A percentile compares a stretch with the other conserved stretches of the same genome.
Evolutionary conservation across 805 yeast species (phyloP).

Genomic region (Ascoidea tarda): DNA sequence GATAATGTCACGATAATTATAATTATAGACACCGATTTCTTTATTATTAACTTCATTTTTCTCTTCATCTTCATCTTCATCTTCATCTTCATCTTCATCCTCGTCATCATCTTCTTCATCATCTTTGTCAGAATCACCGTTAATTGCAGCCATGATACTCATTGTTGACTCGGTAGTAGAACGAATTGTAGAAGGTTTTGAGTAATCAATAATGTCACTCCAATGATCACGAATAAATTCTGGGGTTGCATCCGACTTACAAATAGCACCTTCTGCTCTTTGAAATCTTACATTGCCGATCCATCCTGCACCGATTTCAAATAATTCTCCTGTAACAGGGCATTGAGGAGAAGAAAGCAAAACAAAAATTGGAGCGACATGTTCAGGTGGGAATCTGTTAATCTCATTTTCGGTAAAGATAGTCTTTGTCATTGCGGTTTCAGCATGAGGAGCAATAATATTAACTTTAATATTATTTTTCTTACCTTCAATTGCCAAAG

Average conservation of each 20-base stretch:
- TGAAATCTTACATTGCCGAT: slow-evolving; percentile 91
- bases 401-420: slow-evolving; percentile 70
- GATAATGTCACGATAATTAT: slow-evolving; percentile 57
- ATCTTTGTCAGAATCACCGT: slow-evolving; percentile 21
- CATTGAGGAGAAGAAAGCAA: slow-evolving; percentile 63
- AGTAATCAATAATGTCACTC: slow-evolving; percentile 52
- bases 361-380: slow-evolving; percentile 83
- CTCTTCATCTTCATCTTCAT: slow-evolving; percentile 31
- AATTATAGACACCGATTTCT: slow-evolving; percentile 31
- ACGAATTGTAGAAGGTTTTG: slow-evolving; percentile 35
- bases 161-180: slow-evolving; percentile 65
- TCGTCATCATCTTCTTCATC: slow-evolving; percentile 23
- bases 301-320: slow-evolving; percentile 97
- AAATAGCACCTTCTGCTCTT: slow-evolving; percentile 74
- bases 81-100: slow-evolving; percentile 28
- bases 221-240: slow-evolving; percentile 64
- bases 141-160: slow-evolving; percentile 58
- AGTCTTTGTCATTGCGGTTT: slow-evolving; percentile 91
- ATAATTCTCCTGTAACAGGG: slow-evolving; percentile 66
- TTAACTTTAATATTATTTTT: slow-evolving; percentile 64
- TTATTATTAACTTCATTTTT: slow-evolving; percentile 27
- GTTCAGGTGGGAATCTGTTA: slow-evolving; percentile 73
- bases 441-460: slow-evolving; percentile 93
- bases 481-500: slow-evolving; percentile 85
- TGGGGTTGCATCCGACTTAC: slow-evolving; percentile 35